phyloP scores from a whole-genome alignment of 2,329 filamentous ascomycete species.

The Rutstroemia sp. region DNA sequence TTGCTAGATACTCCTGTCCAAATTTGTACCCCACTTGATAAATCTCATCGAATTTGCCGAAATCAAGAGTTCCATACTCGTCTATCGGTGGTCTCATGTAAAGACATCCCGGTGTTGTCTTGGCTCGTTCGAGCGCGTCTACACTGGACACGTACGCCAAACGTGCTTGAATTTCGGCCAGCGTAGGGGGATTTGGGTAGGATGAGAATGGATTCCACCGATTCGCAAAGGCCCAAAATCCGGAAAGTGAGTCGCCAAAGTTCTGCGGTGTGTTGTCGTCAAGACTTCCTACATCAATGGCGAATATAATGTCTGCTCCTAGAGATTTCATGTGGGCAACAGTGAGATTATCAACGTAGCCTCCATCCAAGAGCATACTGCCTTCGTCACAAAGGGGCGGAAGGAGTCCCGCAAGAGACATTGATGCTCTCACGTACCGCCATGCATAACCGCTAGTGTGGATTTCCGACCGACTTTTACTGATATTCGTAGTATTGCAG shows the following conservation, averaged over 20 bases:
- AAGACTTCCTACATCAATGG: constrained; percentile 85
- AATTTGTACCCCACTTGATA: constrained; percentile 83
- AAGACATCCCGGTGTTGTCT: constrained; percentile 80
- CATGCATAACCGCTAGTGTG: constrained; percentile 96
- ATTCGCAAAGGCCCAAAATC: constrained; percentile 91
- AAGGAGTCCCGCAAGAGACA: constrained; percentile 88
- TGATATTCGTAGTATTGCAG: constrained; percentile 99
- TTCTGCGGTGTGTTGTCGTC: constrained; percentile 88
- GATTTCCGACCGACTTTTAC: constrained; percentile 82
- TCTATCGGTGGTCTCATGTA: constrained; percentile 97
- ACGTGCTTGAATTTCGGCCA: constrained; percentile 91
- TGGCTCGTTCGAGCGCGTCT: constrained; percentile 88
- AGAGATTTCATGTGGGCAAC: constrained; percentile 96
- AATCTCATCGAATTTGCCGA: constrained; percentile 96
- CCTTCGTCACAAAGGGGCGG: constrained; percentile 95
- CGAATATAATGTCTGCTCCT: constrained; percentile 90
- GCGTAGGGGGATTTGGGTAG: constrained; percentile 83
- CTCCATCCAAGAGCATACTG: constrained; percentile 91
- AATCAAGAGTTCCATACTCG: constrained; percentile 87
- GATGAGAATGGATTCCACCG: constrained; percentile 94
- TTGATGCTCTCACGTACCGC: constrained; percentile 93
- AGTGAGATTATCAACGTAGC: constrained; percentile 94
- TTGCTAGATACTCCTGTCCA: constrained; percentile 71
- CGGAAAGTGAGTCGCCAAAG: constrained; percentile 90
- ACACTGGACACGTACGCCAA: constrained; percentile 93